Evolutionary conservation across 2,329 filamentous ascomycete species (phyloP).

Genomic region (Nemania bipapillata): DNA sequence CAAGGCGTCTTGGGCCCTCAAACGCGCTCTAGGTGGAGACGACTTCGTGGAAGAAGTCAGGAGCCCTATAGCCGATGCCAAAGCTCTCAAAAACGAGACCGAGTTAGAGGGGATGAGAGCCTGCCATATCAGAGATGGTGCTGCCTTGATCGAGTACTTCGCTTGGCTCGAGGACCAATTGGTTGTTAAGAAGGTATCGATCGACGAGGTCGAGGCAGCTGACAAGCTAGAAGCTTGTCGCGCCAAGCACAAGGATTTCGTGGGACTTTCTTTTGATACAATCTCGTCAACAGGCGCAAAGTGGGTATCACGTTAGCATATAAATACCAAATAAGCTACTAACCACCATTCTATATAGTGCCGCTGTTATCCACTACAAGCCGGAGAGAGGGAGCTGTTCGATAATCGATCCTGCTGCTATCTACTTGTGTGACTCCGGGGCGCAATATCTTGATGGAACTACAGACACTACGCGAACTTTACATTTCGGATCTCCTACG

Average conservation of each 20-base stretch:
- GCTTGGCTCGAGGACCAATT: slow-evolving; percentile 96
- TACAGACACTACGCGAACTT: slow-evolving; percentile 91
- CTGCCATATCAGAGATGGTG: slow-evolving; percentile 93
- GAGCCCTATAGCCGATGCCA: slow-evolving; percentile 88
- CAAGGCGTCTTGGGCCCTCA: slow-evolving; percentile 92
- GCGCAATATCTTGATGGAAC: slow-evolving; percentile 97
- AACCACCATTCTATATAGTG: slow-evolving; percentile 63
- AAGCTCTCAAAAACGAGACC: slow-evolving; percentile 91
- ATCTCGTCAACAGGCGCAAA: slow-evolving; percentile 92
- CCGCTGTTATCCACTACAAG: slow-evolving; percentile 94
- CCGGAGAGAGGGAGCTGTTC: slow-evolving; percentile 85
- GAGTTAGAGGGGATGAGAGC: slow-evolving; percentile 93
- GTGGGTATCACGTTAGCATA: slow-evolving; percentile 51
- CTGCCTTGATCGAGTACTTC: slow-evolving; percentile 90
- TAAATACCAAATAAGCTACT: not conserved
- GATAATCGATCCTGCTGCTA: slow-evolving; percentile 80
- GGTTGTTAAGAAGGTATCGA: slow-evolving; percentile 72
- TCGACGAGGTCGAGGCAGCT: slow-evolving; percentile 92
- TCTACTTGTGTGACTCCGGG: slow-evolving; percentile 97
- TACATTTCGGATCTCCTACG: slow-evolving; percentile 89
- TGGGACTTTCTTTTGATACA: slow-evolving; percentile 91
- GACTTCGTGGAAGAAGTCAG: slow-evolving; percentile 84
- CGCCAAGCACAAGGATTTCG: slow-evolving; percentile 76
- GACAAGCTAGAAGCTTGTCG: slow-evolving; percentile 87
- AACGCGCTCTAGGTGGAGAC: slow-evolving; percentile 84